Conservation (phyloP, 1,284 basidiomycete genomes). For the Coniferiporia weirii region DNA sequence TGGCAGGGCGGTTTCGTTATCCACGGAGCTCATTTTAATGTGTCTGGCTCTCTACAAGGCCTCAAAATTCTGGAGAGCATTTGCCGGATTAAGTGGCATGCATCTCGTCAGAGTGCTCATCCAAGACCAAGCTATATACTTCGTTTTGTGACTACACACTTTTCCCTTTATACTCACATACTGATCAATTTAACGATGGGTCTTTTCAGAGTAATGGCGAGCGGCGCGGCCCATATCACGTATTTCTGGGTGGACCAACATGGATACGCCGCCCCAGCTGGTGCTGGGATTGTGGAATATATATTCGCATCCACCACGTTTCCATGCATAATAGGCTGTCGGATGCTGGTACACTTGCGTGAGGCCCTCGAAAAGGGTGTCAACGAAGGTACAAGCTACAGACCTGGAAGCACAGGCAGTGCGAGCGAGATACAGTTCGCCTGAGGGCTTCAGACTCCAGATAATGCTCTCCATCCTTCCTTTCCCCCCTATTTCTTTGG, state of each 20-base stretch:
- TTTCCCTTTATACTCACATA: background rate
- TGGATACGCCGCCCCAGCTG: background rate
- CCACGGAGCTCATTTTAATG: background rate
- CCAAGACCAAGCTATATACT: conserved; percentile 3
- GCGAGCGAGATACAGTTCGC: too few relatives aligned
- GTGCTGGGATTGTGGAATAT: too few relatives aligned
- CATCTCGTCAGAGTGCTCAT: conserved; percentile 1
- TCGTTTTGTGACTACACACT: background rate
- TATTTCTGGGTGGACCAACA: background rate
- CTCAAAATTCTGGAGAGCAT: background rate
- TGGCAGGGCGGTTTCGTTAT: background rate
- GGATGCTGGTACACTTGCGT: background rate
- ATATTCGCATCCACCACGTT: background rate
- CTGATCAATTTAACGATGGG: background rate
- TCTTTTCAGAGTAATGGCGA: background rate
- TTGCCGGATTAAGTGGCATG: background rate
- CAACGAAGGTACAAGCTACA: conserved; percentile 1
- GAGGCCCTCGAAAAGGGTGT: conserved; percentile 2
- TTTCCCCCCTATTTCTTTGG: too few relatives aligned
- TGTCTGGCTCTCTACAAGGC: conserved; percentile 2
- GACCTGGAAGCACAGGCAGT: too few relatives aligned
- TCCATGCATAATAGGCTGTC: conserved; percentile 1
- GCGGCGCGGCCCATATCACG: background rate
- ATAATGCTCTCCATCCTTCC: too few relatives aligned
- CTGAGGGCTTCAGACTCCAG: too few relatives aligned